Evolutionary conservation across 176 grass and related monocot genomes (phyloP), one percentile per base, ranked within the genome.

Genomic region (Oryza officinalis): DNA sequence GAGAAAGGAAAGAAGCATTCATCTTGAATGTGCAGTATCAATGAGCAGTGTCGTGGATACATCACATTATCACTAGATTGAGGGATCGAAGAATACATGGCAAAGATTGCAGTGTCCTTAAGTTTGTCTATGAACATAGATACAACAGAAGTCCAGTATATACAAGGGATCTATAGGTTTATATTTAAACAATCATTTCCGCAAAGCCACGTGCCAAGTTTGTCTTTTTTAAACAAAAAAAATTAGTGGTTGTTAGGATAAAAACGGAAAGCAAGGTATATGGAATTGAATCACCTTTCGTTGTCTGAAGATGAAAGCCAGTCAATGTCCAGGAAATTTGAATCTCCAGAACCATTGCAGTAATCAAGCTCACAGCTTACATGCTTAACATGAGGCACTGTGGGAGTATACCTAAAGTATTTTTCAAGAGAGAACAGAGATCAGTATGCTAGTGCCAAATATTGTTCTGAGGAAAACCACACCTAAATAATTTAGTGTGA

Each of bases 271-370:
- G 78, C 52, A 77, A 25, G 20, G 30, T 18, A 25, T 0, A 9
- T 61, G 57, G 26, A n/a, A n/a, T 83, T 43, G 30, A 84, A 77
- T 52, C 76, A 90, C 89, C 89, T 87, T 90, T 83, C 89, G 63
- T 79, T 86, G 49, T 80, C 89, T 87, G 89, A 84, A 87, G 80
- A 52, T 54, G 84, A 80, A 83, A 90, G 84, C 89, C 84, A 90
- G 70, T 87, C 89, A 80, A 90, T 85, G 79, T 90, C 80, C 54
- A 90, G 84, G 49, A 90, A 90, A 83, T 90, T 90, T 65, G 89
- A 90, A 80, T 90, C 89, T 27, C 89, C 89, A 65, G 89, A 75
- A 70, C 69, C 80, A 52, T 70, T 83, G 80, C 75, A 83, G 27
- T 90, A 90, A 69, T 80, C 69, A 43, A 83, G 84, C 44, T 83